Evolutionary conservation across 352 stramenopile genomes (phyloP).

Genomic region (Globisporangium spiculum): DNA sequence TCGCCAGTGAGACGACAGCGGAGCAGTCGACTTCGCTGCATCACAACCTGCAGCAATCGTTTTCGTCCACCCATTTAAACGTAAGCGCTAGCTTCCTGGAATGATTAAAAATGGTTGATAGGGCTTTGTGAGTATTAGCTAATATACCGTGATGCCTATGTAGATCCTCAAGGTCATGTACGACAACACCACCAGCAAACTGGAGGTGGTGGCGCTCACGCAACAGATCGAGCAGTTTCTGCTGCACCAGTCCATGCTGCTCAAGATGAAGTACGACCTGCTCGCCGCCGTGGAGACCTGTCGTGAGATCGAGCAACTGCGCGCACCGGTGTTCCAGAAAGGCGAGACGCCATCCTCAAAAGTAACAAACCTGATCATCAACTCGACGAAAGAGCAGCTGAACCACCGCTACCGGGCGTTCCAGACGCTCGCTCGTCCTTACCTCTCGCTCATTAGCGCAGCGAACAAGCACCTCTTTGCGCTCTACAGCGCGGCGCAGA

Average conservation of each 20-base stretch:
- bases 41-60: slow-evolving; percentile 15
- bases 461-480: slow-evolving; percentile 32
- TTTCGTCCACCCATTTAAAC: slow-evolving; percentile 31
- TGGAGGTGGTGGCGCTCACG: slow-evolving; percentile 14
- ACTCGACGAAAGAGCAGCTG: slow-evolving; percentile 22
- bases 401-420: slow-evolving; percentile 17
- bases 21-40: slow-evolving; percentile 4
- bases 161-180: slow-evolving; percentile 34
- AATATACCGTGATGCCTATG: neutral
- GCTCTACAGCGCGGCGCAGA: slow-evolving; percentile 30
- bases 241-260: slow-evolving; percentile 28
- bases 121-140: neutral
- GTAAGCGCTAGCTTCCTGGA: slow-evolving; percentile 10
- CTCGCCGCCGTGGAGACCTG: slow-evolving; percentile 16
- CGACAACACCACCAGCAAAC: slow-evolving; percentile 16
- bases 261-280: slow-evolving; percentile 31
- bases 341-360: neutral
- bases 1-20: slow-evolving; percentile 12
- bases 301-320: slow-evolving; percentile 18
- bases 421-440: slow-evolving; percentile 13
- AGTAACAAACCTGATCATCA: slow-evolving; percentile 17
- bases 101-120: neutral
- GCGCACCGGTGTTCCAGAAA: slow-evolving; percentile 2
- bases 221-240: slow-evolving; percentile 29
- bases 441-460: slow-evolving; percentile 20